Evolutionary conservation across 2,329 filamentous ascomycete genomes (phyloP), one percentile per base, ranked within the genome.

Genomic region (Pestalotiopsis sp.): DNA sequence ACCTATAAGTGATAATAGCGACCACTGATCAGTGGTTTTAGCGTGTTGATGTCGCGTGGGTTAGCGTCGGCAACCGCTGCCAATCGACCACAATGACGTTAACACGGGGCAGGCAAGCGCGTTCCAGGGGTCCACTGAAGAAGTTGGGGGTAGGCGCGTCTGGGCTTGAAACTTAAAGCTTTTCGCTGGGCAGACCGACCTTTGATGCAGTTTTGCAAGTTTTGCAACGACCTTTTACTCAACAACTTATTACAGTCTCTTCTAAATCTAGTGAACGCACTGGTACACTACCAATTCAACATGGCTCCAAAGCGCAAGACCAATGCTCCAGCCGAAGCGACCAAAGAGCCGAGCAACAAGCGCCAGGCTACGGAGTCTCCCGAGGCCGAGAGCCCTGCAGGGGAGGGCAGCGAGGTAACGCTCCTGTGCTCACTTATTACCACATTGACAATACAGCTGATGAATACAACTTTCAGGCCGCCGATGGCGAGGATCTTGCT

Each of bases 401-500:
- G 14, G 14, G 38, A 31, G n/a, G 25, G 38, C 38, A 52, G 41
- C 39, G 23, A 49, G 4, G 20, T 36, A 12, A 23, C 11, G 38
- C 13, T 62, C 27, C 27, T 2, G 7, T 13, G 57, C 1, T 13
- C 59, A 14, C 27, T n/a, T 39, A 9, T n/a, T 14, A 17, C 12
- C 17, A 38, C 12, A 4, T 2, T 39, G 27, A 23, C 31, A 23
- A 5, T 11, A 1, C n/a, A n/a, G 14, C 36, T 13, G n/a, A 62
- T 36, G 23, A 12, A 41, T 36, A 31, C 14, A 17, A 62, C 6
- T 52, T 27, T 27, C 60, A 36, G 25, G 11, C 11, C 12, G 20
- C 3, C 13, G 68, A 72, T 12, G 67, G 64, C 11, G 67, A 67
- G 17, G 49, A 61, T 27, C 4, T 66, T 31, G 69, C 68, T 39